Percentiles rank a stretch among this genome's conserved stretches.
phyloP scores from a whole-genome alignment of 495 filamentous ascomycete genomes.

The Penicillium daleae region DNA sequence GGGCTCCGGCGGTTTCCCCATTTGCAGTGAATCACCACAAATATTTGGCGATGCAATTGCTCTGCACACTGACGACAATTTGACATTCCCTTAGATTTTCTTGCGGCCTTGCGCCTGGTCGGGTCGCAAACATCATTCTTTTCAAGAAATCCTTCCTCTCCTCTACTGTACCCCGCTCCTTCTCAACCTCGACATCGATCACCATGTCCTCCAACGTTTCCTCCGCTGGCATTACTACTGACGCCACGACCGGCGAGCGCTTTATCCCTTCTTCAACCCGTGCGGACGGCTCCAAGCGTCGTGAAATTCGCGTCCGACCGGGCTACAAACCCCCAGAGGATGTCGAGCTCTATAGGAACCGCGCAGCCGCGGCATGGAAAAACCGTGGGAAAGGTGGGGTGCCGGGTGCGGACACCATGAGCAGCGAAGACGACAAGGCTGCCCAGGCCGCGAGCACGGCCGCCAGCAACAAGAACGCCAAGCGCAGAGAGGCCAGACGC shows the following conservation, averaged over 20 bases:
- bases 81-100: neutral
- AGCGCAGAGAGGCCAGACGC: slow-evolving; percentile 85
- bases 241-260: slow-evolving; percentile 72
- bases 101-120: neutral
- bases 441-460: slow-evolving; percentile 48
- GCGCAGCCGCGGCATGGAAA: slow-evolving; percentile 83
- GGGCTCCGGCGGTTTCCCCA: slow-evolving; percentile 31
- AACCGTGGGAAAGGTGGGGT: slow-evolving; percentile 76
- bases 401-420: slow-evolving; percentile 72
- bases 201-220: slow-evolving; percentile 37
- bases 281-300: slow-evolving; percentile 83
- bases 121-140: neutral
- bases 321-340: slow-evolving; percentile 96
- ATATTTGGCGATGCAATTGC: neutral
- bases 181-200: neutral
- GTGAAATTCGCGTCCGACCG: slow-evolving; percentile 89
- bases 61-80: neutral
- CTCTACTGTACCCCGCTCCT: neutral
- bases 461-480: slow-evolving; percentile 87
- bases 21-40: slow-evolving; percentile 12
- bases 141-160: neutral
- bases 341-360: slow-evolving; percentile 94
- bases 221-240: slow-evolving; percentile 74
- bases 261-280: slow-evolving; percentile 86
- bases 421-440: slow-evolving; percentile 52